A percentile compares a stretch with the other conserved stretches of the same genome.
Evolutionary conservation across 1,284 basidiomycete genomes (phyloP).

Genomic region (Kwoniella shivajii): DNA sequence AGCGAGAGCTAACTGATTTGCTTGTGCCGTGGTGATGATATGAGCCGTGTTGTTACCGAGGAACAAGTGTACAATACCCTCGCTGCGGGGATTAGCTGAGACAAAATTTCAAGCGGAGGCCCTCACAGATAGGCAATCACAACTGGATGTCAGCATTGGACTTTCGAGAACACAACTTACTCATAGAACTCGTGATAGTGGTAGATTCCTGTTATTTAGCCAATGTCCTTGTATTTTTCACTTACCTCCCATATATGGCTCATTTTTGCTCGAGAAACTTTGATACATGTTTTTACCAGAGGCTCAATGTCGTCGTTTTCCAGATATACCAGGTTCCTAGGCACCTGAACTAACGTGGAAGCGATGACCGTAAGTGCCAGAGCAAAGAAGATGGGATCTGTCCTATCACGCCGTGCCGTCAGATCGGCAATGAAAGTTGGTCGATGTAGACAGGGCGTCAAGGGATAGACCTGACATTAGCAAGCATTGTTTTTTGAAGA

Average conservation of each 20-base stretch:
- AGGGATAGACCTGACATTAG: conserved; percentile 11
- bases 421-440: conserved; percentile 17
- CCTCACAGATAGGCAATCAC: conserved; percentile 31
- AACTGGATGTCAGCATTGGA: conserved; percentile 14
- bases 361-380: conserved; percentile 13
- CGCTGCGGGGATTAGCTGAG: conserved; percentile 12
- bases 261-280: conserved; percentile 37
- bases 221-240: background rate
- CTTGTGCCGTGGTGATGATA: conserved; percentile 39
- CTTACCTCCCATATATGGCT: conserved; percentile 40
- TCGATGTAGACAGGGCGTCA: conserved; percentile 20
- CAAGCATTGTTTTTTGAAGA: background rate
- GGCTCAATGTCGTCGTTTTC: conserved; percentile 45
- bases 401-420: conserved; percentile 3
- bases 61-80: conserved; percentile 46
- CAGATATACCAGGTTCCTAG: conserved; percentile 38
- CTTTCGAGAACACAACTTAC: conserved; percentile 10
- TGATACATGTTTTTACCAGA: conserved; percentile 37
- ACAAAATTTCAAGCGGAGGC: background rate
- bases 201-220: conserved; percentile 23
- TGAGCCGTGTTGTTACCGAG: conserved; percentile 49
- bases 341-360: conserved; percentile 27
- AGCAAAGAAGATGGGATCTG: conserved; percentile 18
- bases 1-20: conserved; percentile 45
- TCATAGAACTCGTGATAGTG: conserved; percentile 21